A percentile compares a stretch with the other conserved stretches of the same genome.
These are phyloP conservation scores for Ogataea populi-albae DNA, from an alignment of 805 yeast species.

Conservation along the genomic window DNA sequence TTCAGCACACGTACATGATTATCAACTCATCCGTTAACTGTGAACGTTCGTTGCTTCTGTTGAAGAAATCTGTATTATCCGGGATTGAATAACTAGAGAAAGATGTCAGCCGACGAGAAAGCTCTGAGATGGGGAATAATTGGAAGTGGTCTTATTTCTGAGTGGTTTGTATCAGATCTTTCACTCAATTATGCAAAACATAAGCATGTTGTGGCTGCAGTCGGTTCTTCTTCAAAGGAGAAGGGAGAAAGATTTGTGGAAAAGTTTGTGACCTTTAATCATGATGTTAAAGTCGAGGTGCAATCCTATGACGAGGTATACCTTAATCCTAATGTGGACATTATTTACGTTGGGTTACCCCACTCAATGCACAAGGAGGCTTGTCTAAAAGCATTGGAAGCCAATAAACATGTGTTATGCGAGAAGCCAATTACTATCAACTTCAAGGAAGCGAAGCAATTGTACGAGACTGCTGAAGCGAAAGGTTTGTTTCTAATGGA, in stretches of 20 bases:
- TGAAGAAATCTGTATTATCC: too few species aligned
- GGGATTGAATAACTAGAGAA: too few species aligned
- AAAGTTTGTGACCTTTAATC: constrained; percentile 13
- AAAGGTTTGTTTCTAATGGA: constrained; percentile 52
- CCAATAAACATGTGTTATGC: constrained; percentile 51
- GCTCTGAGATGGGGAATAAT: constrained; percentile 43
- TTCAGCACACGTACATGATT: too few species aligned
- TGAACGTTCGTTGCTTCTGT: too few species aligned
- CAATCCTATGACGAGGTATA: constrained; percentile 44
- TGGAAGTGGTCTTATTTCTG: constrained; percentile 50
- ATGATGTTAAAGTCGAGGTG: constrained; percentile 14
- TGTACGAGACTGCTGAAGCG: constrained; percentile 42
- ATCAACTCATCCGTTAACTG: too few species aligned
- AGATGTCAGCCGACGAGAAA: background rate
- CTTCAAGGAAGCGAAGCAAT: constrained; percentile 39
- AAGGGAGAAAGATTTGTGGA: constrained; percentile 38
- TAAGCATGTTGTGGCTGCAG: constrained; percentile 34
- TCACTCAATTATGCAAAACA: constrained; percentile 24
- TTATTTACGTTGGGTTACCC: constrained; percentile 55
- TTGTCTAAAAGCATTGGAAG: constrained; percentile 33
- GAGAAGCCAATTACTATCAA: constrained; percentile 57
- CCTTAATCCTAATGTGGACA: constrained; percentile 40
- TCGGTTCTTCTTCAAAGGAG: constrained; percentile 37
- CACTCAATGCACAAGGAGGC: constrained; percentile 49
- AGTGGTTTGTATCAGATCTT: constrained; percentile 40